Evolutionary conservation across 805 yeast species (phyloP).

Genomic region (Kuraishia floccosa): DNA sequence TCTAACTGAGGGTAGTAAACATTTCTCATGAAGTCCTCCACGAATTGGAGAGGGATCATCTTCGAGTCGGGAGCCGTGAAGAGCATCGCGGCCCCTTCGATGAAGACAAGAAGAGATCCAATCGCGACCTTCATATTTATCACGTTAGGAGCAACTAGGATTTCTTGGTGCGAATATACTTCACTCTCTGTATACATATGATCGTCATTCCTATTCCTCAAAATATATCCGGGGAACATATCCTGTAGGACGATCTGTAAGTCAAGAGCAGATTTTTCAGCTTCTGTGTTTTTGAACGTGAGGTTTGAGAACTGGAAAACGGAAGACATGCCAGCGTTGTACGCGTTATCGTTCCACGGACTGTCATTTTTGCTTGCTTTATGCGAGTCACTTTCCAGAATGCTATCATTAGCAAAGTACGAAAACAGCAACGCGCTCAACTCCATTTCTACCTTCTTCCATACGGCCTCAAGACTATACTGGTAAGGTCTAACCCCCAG

Average conservation of each 20-base stretch:
- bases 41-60: constrained; percentile 31
- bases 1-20: constrained; percentile 57
- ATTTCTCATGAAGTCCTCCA: constrained; percentile 50
- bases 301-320: constrained; percentile 23
- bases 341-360: constrained; percentile 8
- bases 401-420: constrained; percentile 23
- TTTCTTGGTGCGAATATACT: constrained; percentile 44
- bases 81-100: constrained; percentile 41
- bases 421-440: constrained; percentile 23
- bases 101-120: constrained; percentile 61
- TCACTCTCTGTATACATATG: constrained; percentile 51
- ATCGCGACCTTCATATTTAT: constrained; percentile 72
- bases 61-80: constrained; percentile 18
- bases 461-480: constrained; percentile 21
- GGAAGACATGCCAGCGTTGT: constrained; percentile 8
- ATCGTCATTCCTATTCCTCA: constrained; percentile 10
- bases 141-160: constrained; percentile 57
- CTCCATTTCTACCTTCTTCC: constrained; percentile 31
- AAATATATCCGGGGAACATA: constrained; percentile 55
- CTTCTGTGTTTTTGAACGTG: constrained; percentile 19
- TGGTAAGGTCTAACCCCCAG: constrained; percentile 8
- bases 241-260: constrained; percentile 38
- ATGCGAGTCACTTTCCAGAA: constrained; percentile 3
- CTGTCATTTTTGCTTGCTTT: constrained; percentile 4
- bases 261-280: constrained; percentile 19